A percentile compares a stretch with the other conserved stretches of the same genome.
Conservation (phyloP, 345 rosid species). For the Arabidopsis suecica region DNA sequence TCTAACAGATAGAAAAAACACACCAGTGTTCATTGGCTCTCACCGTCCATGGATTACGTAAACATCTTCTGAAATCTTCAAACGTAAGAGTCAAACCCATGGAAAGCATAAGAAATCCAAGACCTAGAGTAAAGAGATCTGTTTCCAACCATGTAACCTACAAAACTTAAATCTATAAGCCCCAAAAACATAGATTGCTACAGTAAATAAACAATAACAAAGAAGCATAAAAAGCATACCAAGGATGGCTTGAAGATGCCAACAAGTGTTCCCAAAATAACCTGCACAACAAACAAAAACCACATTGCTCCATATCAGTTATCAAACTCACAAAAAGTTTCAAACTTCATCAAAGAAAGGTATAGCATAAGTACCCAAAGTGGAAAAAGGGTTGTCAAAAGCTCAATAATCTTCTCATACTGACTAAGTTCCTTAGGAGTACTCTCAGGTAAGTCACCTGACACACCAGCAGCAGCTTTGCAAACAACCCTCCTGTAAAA, state of each 20-base stretch:
- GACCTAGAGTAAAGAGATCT: constrained; percentile 82
- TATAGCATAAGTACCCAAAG: constrained; percentile 67
- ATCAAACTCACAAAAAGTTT: constrained; percentile 6
- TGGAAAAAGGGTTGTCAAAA: constrained; percentile 88
- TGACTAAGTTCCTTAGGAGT: constrained; percentile 60
- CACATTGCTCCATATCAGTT: constrained; percentile 10
- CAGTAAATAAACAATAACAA: neutral
- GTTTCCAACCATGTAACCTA: constrained; percentile 97
- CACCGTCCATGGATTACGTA: constrained; percentile 98
- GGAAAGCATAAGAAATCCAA: constrained; percentile 97
- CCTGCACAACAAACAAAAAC: constrained; percentile 51
- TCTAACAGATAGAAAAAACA: constrained; percentile 13
- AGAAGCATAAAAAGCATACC: constrained; percentile 51
- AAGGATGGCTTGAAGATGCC: constrained; percentile 93
- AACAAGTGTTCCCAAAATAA: constrained; percentile 81
- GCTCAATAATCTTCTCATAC: constrained; percentile 82
- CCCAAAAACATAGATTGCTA: neutral
- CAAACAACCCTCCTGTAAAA: constrained; percentile 57
- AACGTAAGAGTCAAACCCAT: constrained; percentile 96
- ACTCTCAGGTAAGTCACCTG: constrained; percentile 67
- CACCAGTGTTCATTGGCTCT: constrained; percentile 38
- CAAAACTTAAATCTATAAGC: constrained; percentile 12
- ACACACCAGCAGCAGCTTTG: constrained; percentile 66
- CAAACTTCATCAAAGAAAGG: constrained; percentile 9
- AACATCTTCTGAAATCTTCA: constrained; percentile 87